Conservation (phyloP, 306 rosid species). For the Acacia acuminata region DNA sequence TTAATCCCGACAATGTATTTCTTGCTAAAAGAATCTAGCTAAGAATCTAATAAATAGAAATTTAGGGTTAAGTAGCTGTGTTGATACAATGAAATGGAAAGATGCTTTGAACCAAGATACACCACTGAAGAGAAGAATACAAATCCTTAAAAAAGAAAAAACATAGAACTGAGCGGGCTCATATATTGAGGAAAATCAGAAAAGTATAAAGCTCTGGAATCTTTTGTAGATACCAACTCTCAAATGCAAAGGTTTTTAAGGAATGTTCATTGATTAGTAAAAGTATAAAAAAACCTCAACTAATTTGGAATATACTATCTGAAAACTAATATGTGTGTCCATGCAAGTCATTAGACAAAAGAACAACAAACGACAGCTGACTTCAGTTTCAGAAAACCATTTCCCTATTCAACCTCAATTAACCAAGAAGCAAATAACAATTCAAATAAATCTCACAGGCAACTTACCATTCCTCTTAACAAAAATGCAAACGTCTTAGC, state of each 20-base stretch:
- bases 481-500: slow-evolving; percentile 74
- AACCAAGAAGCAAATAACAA: slow-evolving; percentile 1
- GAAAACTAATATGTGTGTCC: neutral
- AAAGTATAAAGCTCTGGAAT: no score
- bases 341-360: neutral
- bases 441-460: slow-evolving; percentile 7
- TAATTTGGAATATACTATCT: neutral
- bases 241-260: neutral
- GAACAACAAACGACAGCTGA: slow-evolving; percentile 15
- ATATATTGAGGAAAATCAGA: neutral
- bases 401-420: slow-evolving; percentile 11
- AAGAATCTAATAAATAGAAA: slow-evolving; percentile 12
- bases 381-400: slow-evolving; percentile 29
- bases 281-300: neutral
- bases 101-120: slow-evolving; percentile 3
- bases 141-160: neutral
- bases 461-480: slow-evolving; percentile 87
- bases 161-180: neutral
- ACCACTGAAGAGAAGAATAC: neutral
- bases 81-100: neutral
- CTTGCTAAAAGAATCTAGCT: neutral
- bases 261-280: neutral
- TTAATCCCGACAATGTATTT: neutral
- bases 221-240: no score
- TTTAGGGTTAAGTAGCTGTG: neutral